These are phyloP conservation scores for Tillandsia leiboldiana DNA, from an alignment of 176 grass and related monocot genomes.

Conservation along the genomic window DNA sequence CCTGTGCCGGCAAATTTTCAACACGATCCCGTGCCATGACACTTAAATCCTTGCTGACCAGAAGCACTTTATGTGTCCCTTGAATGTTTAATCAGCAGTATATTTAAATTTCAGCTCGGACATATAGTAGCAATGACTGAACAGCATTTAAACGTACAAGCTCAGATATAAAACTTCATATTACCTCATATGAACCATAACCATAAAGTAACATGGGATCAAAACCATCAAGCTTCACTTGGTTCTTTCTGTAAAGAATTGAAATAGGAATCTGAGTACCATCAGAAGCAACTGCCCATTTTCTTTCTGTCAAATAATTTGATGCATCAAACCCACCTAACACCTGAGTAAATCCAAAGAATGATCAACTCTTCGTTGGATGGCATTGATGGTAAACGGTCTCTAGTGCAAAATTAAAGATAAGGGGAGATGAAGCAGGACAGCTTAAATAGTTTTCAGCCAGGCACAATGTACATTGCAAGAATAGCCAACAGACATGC, in stretches of 20 bases:
- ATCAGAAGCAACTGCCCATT: slow-evolving; percentile 70
- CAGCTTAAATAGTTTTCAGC: neutral
- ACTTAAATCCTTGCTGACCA: too few species aligned
- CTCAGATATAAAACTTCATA: neutral
- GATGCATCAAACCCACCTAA: slow-evolving; percentile 75
- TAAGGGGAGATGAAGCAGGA: neutral
- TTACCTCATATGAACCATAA: slow-evolving; percentile 87
- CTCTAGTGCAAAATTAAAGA: neutral
- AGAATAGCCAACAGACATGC: neutral
- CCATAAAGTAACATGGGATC: slow-evolving; percentile 85
- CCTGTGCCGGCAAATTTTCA: too few species aligned
- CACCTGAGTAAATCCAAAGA: slow-evolving; percentile 31
- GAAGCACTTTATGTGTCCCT: too few species aligned
- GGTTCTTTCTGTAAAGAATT: slow-evolving; percentile 78
- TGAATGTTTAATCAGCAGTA: too few species aligned
- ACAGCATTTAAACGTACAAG: neutral
- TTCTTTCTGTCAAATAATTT: slow-evolving; percentile 85
- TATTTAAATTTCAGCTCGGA: too few species aligned
- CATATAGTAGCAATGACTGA: neutral
- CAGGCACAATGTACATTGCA: neutral
- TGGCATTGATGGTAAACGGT: neutral
- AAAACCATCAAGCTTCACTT: slow-evolving; percentile 71
- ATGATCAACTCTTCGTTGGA: slow-evolving; percentile 13
- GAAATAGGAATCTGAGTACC: slow-evolving; percentile 71
- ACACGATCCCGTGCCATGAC: too few species aligned